A percentile compares a stretch with the other conserved stretches of the same genome.
These are phyloP conservation scores for Fremontodendron californicum DNA, from an alignment of 345 rosid species.

Conservation along the genomic window DNA sequence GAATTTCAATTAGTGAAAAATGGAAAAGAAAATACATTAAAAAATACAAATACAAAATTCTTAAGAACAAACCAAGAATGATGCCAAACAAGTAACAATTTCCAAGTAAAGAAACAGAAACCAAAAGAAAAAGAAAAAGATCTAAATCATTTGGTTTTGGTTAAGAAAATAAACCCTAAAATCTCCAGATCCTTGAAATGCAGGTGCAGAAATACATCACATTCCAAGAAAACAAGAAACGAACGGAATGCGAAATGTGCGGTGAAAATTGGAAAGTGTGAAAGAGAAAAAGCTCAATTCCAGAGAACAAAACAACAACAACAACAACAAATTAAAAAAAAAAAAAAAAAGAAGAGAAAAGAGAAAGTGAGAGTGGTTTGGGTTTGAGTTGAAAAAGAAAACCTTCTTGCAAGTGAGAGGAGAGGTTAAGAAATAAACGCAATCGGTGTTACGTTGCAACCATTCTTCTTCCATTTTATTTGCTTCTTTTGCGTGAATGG, in stretches of 20 bases:
- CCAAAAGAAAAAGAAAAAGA: too few relatives aligned
- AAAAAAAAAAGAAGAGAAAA: too few relatives aligned
- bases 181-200: constrained; percentile 13
- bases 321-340: neutral
- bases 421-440: constrained; percentile 64
- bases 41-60: too few relatives aligned
- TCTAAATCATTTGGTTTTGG: too few relatives aligned
- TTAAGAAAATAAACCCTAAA: neutral
- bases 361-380: neutral
- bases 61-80: too few relatives aligned
- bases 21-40: too few relatives aligned
- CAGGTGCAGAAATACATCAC: neutral
- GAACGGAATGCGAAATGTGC: neutral
- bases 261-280: neutral
- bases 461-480: constrained; percentile 44
- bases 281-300: neutral
- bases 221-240: neutral
- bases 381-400: neutral
- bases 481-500: too few relatives aligned
- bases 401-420: constrained; percentile 83
- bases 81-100: too few relatives aligned
- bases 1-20: too few relatives aligned
- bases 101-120: too few relatives aligned
- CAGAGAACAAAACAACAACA: too few relatives aligned
- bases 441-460: constrained; percentile 53